These are phyloP conservation scores for Aspergillus cejpii DNA, from an alignment of 2,329 filamentous ascomycete species.

Conservation along the genomic window DNA sequence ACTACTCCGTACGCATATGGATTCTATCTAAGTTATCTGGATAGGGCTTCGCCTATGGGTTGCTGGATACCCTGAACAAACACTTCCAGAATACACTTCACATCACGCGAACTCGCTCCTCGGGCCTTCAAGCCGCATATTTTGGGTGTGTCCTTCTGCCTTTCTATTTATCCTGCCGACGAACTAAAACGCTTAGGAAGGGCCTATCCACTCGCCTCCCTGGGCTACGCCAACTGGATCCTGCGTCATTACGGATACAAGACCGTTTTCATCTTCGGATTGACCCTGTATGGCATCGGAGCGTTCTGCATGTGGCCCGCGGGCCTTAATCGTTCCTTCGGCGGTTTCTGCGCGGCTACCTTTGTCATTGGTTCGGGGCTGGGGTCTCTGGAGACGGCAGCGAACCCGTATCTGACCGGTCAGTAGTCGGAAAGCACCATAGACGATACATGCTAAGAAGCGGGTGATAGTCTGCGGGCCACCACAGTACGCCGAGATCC, in stretches of 20 bases:
- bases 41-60: slow-evolving; percentile 45
- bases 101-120: slow-evolving; percentile 52
- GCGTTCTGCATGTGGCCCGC: slow-evolving; percentile 83
- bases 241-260: slow-evolving; percentile 71
- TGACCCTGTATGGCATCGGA: slow-evolving; percentile 62
- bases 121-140: slow-evolving; percentile 58
- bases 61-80: slow-evolving; percentile 47
- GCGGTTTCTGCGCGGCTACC: slow-evolving; percentile 63
- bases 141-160: slow-evolving; percentile 47
- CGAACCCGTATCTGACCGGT: slow-evolving; percentile 67
- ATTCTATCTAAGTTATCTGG: neutral
- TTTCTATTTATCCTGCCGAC: neutral
- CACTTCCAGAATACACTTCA: slow-evolving; percentile 53
- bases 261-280: slow-evolving; percentile 69
- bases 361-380: slow-evolving; percentile 70
- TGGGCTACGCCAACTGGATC: slow-evolving; percentile 53
- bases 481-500: slow-evolving; percentile 65
- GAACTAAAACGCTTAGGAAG: slow-evolving; percentile 18
- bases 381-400: slow-evolving; percentile 67
- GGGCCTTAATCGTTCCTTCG: slow-evolving; percentile 64
- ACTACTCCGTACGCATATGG: neutral
- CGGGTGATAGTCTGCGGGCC: slow-evolving; percentile 61
- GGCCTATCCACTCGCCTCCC: slow-evolving; percentile 49
- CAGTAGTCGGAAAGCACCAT: slow-evolving; percentile 3
- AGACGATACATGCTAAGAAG: slow-evolving; percentile 27